phyloP scores from a whole-genome alignment of 352 stramenopile genomes.

The Globisporangium echinulatum region DNA sequence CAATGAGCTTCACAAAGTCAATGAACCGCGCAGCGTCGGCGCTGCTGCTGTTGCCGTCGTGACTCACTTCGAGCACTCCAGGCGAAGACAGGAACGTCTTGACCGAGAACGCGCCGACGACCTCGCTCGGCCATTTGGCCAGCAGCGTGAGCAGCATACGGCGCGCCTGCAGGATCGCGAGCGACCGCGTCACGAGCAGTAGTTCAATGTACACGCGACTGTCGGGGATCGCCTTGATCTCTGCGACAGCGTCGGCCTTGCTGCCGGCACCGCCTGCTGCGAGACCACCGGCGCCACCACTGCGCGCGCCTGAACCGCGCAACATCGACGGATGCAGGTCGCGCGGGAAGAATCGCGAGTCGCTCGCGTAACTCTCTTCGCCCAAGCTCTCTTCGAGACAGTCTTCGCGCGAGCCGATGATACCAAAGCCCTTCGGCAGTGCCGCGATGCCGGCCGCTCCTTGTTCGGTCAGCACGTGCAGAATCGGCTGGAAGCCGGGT shows the following conservation, averaged over 20 bases:
- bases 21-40: slow-evolving; percentile 51
- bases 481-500: slow-evolving; percentile 71
- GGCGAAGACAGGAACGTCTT: slow-evolving; percentile 29
- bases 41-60: slow-evolving; percentile 10
- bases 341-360: slow-evolving; percentile 71
- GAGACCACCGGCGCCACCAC: slow-evolving; percentile 22
- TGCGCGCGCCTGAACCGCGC: slow-evolving; percentile 38
- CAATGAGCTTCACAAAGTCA: slow-evolving; percentile 82
- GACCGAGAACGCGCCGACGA: slow-evolving; percentile 54
- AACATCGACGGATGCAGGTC: slow-evolving; percentile 75
- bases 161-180: slow-evolving; percentile 78
- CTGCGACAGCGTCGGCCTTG: slow-evolving; percentile 61
- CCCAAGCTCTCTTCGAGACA: slow-evolving; percentile 79
- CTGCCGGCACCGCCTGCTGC: slow-evolving; percentile 8
- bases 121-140: slow-evolving; percentile 60
- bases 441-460: slow-evolving; percentile 26
- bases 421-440: slow-evolving; percentile 59
- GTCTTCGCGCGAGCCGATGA: slow-evolving; percentile 76
- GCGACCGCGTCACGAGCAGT: slow-evolving; percentile 61
- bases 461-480: slow-evolving; percentile 53
- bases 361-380: slow-evolving; percentile 78
- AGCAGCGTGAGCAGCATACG: slow-evolving; percentile 69
- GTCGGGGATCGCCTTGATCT: slow-evolving; percentile 76
- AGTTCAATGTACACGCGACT: slow-evolving; percentile 74
- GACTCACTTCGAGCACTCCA: background rate